These are phyloP conservation scores for Austropuccinia psidii DNA, from an alignment of 1,284 basidiomycete species.

Conservation along the genomic window DNA sequence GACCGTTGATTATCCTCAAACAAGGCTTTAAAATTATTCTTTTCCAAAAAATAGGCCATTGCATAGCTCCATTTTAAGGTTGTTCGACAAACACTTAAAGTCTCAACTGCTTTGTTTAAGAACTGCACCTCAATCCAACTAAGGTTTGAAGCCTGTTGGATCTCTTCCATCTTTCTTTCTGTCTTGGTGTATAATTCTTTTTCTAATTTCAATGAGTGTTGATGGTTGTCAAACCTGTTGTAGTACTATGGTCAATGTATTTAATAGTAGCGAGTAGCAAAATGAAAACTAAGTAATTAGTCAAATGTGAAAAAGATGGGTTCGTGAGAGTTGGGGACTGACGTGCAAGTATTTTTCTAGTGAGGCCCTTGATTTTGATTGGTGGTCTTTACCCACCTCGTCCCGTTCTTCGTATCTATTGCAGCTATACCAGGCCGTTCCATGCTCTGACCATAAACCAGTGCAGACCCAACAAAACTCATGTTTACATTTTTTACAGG, in stretches of 20 bases:
- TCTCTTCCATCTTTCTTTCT: slow-evolving; percentile 99
- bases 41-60: slow-evolving; percentile 90
- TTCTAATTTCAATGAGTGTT: slow-evolving; percentile 92
- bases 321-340: slow-evolving; percentile 47
- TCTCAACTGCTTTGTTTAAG: slow-evolving; percentile 93
- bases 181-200: slow-evolving; percentile 85
- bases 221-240: slow-evolving; percentile 96
- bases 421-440: slow-evolving; percentile 95
- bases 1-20: slow-evolving; percentile 96
- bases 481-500: slow-evolving; percentile 96
- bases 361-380: slow-evolving; percentile 75
- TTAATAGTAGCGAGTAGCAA: background rate
- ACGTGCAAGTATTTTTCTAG: slow-evolving; percentile 95
- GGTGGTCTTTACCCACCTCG: slow-evolving; percentile 63
- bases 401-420: slow-evolving; percentile 93
- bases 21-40: slow-evolving; percentile 85
- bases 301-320: background rate
- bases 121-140: slow-evolving; percentile 99
- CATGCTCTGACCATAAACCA: slow-evolving; percentile 96
- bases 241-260: slow-evolving; percentile 64
- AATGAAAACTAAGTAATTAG: too few species aligned
- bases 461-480: slow-evolving; percentile 63
- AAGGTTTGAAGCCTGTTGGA: slow-evolving; percentile 81
- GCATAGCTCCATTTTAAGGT: slow-evolving; percentile 99
- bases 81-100: slow-evolving; percentile 68